Percentiles rank a stretch among this genome's conserved stretches.
phyloP scores from a whole-genome alignment of 2,329 filamentous ascomycete species.

The Xylogone sp. region DNA sequence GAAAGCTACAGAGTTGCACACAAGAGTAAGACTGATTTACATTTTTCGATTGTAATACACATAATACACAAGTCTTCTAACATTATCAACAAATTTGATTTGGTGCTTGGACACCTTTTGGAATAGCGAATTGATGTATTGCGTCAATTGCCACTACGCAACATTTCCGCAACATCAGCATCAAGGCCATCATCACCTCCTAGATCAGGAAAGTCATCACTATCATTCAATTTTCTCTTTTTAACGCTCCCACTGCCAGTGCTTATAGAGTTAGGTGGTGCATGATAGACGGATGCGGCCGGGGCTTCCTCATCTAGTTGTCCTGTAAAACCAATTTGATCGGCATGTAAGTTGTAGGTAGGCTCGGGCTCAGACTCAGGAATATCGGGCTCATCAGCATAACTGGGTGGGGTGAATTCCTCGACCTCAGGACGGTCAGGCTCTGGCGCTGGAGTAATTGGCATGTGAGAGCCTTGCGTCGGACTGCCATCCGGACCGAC shows the following conservation, averaged over 20 bases:
- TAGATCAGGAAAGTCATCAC: slow-evolving; percentile 41
- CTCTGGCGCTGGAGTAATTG: slow-evolving; percentile 49
- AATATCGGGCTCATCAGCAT: slow-evolving; percentile 31
- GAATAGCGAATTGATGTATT: too few relatives aligned
- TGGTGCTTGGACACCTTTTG: too few relatives aligned
- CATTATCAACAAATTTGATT: too few relatives aligned
- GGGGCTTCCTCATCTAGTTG: slow-evolving; percentile 14
- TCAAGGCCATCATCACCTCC: slow-evolving; percentile 52
- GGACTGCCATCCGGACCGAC: slow-evolving; percentile 40
- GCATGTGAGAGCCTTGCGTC: slow-evolving; percentile 25
- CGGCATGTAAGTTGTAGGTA: slow-evolving; percentile 25
- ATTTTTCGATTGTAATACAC: too few relatives aligned
- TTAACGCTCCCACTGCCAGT: slow-evolving; percentile 30
- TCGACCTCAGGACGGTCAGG: slow-evolving; percentile 78
- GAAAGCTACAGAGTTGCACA: too few relatives aligned
- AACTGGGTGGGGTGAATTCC: slow-evolving; percentile 76
- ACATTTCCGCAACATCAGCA: slow-evolving; percentile 56
- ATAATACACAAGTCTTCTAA: too few relatives aligned
- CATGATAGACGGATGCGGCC: slow-evolving; percentile 9
- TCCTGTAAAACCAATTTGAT: not conserved
- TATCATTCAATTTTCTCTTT: slow-evolving; percentile 43
- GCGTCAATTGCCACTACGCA: slow-evolving; percentile 43
- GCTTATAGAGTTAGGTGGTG: not conserved
- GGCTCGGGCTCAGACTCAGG: slow-evolving; percentile 31
- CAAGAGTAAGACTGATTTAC: too few relatives aligned